Evolutionary conservation across 2,329 filamentous ascomycete genomes (phyloP).

Genomic region (Calonectria henricotiae): DNA sequence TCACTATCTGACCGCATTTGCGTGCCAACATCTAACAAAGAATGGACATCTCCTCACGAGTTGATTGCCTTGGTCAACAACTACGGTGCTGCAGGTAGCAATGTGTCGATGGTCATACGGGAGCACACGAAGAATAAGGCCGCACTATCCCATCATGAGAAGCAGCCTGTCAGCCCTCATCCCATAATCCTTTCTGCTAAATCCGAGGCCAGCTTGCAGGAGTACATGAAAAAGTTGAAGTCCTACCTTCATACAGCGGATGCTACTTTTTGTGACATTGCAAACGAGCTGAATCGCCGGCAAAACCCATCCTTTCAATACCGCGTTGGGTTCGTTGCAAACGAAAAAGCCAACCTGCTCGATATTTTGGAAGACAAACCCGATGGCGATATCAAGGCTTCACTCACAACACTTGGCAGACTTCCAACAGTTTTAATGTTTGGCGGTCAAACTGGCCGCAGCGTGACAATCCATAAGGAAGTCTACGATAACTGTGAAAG

Average conservation of each 20-base stretch:
- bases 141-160: not conserved
- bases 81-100: not conserved
- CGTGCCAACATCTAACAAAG: not conserved
- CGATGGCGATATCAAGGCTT: not conserved
- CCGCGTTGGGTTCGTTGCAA: not conserved
- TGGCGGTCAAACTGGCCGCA: conserved; percentile 2
- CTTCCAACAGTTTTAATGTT: not conserved
- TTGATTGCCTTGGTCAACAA: conserved; percentile 5
- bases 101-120: not conserved
- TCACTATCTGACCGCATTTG: not conserved
- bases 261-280: not conserved
- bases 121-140: not conserved
- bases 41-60: not conserved
- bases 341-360: not conserved
- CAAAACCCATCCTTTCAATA: not conserved
- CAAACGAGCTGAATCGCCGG: not conserved
- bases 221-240: not conserved
- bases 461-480: not conserved
- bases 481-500: not conserved
- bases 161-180: not conserved
- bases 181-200: not conserved
- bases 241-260: not conserved
- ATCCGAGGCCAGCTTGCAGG: not conserved
- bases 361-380: not conserved
- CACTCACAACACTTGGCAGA: not conserved